phyloP scores from a whole-genome alignment of 257 asterid genomes.

The Solanum sparsipilum region DNA sequence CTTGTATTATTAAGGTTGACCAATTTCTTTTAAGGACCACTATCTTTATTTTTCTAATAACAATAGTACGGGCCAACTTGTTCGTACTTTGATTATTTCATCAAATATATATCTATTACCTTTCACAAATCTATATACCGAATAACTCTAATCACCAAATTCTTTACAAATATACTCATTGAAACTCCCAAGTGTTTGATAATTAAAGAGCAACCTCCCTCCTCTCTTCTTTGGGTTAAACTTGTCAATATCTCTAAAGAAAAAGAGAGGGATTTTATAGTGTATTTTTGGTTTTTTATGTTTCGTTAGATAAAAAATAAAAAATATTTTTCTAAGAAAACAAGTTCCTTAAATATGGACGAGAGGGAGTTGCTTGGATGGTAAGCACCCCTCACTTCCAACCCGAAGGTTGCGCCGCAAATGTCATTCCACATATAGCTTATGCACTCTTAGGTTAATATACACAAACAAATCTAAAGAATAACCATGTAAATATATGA shows the following conservation, averaged over 20 bases:
- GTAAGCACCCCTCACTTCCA: too few species aligned
- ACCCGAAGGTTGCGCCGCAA: background rate
- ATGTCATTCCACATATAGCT: too few species aligned
- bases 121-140: background rate
- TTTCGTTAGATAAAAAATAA: background rate
- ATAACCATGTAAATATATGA: background rate
- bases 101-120: background rate
- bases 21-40: too few species aligned
- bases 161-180: background rate
- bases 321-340: too few species aligned
- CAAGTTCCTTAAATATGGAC: background rate
- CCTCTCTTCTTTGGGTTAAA: background rate
- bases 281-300: background rate
- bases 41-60: too few species aligned
- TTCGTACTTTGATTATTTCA: background rate
- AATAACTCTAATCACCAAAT: background rate
- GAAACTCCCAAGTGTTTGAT: background rate
- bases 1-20: too few species aligned
- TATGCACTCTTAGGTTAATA: background rate
- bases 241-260: background rate
- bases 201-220: background rate
- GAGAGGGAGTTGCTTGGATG: too few species aligned
- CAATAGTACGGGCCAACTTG: background rate
- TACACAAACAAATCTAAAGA: background rate
- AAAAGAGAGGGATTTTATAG: background rate